Conservation (phyloP, 2,329 filamentous ascomycete genomes). For the Dothistroma pini region DNA sequence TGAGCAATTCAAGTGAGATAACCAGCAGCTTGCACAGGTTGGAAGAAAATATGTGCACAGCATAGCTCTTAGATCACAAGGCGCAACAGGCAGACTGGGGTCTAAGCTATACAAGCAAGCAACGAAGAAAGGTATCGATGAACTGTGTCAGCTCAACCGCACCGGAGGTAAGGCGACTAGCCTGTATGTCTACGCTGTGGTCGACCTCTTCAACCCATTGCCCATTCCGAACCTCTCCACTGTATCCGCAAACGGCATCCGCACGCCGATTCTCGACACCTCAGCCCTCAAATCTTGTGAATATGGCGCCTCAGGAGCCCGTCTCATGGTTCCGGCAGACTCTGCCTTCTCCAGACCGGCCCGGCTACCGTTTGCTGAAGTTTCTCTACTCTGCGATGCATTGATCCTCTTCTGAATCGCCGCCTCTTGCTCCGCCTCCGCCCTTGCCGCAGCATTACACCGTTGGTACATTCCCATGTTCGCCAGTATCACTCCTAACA, state of each 20-base stretch:
- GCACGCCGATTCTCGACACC: neutral
- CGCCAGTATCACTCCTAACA: conserved; percentile 25
- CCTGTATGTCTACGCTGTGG: neutral
- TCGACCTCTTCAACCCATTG: neutral
- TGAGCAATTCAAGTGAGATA: neutral
- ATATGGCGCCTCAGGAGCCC: neutral
- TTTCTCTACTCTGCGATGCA: neutral
- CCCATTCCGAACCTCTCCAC: neutral
- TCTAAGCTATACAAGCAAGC: neutral
- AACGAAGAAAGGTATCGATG: neutral
- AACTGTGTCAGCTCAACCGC: neutral
- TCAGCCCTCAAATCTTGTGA: neutral
- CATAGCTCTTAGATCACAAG: neutral
- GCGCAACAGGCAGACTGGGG: neutral
- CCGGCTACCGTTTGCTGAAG: too few species aligned
- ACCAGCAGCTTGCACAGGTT: neutral
- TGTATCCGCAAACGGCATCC: conserved; percentile 5
- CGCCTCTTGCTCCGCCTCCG: conserved; percentile 7
- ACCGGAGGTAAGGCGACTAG: too few species aligned
- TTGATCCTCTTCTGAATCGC: neutral
- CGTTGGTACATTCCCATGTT: conserved; percentile 25
- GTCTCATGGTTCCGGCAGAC: neutral
- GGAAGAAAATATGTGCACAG: neutral
- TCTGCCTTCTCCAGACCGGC: neutral
- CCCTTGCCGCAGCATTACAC: conserved; percentile 13